Evolutionary conservation across 1,284 basidiomycete genomes (phyloP), one percentile per base, ranked within the genome.

Genomic region (Cystobasidium slooffiae): DNA sequence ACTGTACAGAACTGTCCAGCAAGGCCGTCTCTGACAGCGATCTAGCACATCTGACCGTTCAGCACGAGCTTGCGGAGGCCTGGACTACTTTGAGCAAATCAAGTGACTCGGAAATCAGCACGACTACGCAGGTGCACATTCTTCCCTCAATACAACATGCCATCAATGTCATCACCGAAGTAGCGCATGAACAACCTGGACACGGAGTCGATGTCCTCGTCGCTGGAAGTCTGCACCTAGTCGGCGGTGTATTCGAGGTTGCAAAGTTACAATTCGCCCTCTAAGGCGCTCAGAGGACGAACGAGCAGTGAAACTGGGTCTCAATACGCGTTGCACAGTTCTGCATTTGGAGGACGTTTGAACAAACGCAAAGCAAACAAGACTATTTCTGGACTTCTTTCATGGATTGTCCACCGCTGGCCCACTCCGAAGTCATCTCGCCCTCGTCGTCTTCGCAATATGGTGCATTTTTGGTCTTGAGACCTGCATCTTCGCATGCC

Each of bases 221-320:
- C 0, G 88, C 92, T 1, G 97, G 97, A 3, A 97, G 94, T 82
- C 82, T 99, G 78, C 95, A 97, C 83, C 87, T 99, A 16, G 90
- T 99, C 6, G 97, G 97, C 24, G 97, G 97, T 1, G 86, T 96
- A 9, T 92, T 99, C 80, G 94, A 96, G 80, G 93, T 93, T 4
- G 91, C 93, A 8, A 89, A 88, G 24, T 82, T 97, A 46, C 51
- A 73, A 39, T 73, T 73, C 49, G 70, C 70, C n/a, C 51, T 73
- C 7, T 73, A 55, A n/a, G 41, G 41, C 12, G 44, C 16, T 9
- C 20, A 16, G 44, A 9, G 3, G 53, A 8, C 20, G 8, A 8
- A 8, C 53, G 8, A 10, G 20, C 18, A 20, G 53, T 9, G n/a
- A 20, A 55, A 8, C n/a, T n/a, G n/a, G n/a, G n/a, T n/a, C n/a